A percentile compares a stretch with the other conserved stretches of the same genome.
Evolutionary conservation across 2,329 filamentous ascomycete genomes (phyloP).

Genomic region (Claviceps spartinae): DNA sequence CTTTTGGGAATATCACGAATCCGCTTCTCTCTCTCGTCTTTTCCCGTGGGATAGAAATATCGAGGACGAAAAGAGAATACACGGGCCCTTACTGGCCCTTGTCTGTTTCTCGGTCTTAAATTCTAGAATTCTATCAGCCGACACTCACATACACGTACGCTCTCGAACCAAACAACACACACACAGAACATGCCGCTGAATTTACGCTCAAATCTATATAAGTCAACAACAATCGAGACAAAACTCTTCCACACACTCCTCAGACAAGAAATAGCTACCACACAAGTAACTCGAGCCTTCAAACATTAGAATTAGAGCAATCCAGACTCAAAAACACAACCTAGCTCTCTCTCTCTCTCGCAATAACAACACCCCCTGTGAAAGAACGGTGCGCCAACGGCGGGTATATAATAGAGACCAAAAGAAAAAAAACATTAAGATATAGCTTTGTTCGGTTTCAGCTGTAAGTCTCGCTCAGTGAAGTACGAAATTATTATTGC

Average conservation of each 20-base stretch:
- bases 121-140: neutral
- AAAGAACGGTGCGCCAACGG: neutral
- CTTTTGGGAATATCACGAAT: too few relatives aligned
- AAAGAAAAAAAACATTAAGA: slow-evolving; percentile 5
- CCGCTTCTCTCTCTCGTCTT: too few relatives aligned
- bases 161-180: too few relatives aligned
- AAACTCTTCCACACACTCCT: neutral
- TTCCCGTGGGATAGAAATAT: too few relatives aligned
- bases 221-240: neutral
- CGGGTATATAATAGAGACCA: slow-evolving; percentile 8
- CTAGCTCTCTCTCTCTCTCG: too few relatives aligned
- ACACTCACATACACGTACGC: neutral
- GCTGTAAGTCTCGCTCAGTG: neutral
- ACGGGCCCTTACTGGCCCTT: too few relatives aligned
- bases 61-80: too few relatives aligned
- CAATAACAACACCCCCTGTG: neutral
- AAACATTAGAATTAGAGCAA: too few relatives aligned
- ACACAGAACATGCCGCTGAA: neutral
- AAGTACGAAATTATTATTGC: neutral
- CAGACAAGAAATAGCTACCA: neutral
- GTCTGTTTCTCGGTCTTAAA: too few relatives aligned
- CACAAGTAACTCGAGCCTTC: neutral
- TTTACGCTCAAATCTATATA: neutral
- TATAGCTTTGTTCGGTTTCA: neutral
- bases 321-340: too few relatives aligned